These are phyloP conservation scores for Wickerhamomyces chaumierensis DNA, from an alignment of 805 yeast genomes.

Conservation along the genomic window DNA sequence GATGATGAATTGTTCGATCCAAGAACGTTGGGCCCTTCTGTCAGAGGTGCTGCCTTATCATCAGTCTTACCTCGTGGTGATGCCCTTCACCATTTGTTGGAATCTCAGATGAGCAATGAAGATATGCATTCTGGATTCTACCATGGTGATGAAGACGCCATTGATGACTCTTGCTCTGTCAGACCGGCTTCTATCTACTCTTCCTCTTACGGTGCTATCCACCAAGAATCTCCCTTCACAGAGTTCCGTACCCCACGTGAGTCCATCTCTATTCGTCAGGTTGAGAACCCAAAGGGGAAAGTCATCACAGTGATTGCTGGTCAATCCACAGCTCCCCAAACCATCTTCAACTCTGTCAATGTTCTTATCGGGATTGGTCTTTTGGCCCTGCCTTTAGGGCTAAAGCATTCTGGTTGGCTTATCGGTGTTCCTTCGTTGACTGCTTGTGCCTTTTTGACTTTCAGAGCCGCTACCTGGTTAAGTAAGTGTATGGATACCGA, in stretches of 20 bases:
- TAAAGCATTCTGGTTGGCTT: constrained; percentile 64
- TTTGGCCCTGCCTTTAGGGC: constrained; percentile 61
- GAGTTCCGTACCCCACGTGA: constrained; percentile 33
- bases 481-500: constrained; percentile 74
- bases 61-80: constrained; percentile 33
- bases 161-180: constrained; percentile 23
- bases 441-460: constrained; percentile 56
- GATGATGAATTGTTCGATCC: constrained; percentile 63
- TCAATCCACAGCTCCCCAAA: constrained; percentile 72
- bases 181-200: constrained; percentile 21
- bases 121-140: background rate
- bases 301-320: constrained; percentile 66
- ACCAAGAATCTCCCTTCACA: constrained; percentile 27
- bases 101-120: constrained; percentile 11
- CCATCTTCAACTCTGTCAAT: constrained; percentile 66
- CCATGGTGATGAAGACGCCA: constrained; percentile 22
- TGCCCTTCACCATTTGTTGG: constrained; percentile 8
- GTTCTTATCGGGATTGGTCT: constrained; percentile 70
- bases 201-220: constrained; percentile 18
- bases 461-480: constrained; percentile 64
- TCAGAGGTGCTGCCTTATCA: constrained; percentile 53
- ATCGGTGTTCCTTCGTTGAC: constrained; percentile 50
- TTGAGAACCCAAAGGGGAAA: constrained; percentile 60
- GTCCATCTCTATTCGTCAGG: constrained; percentile 39
- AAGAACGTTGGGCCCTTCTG: constrained; percentile 53